Base-by-base conservation (phyloP, 78 protist genomes). In the Dictyostelium citrinum region DNA sequence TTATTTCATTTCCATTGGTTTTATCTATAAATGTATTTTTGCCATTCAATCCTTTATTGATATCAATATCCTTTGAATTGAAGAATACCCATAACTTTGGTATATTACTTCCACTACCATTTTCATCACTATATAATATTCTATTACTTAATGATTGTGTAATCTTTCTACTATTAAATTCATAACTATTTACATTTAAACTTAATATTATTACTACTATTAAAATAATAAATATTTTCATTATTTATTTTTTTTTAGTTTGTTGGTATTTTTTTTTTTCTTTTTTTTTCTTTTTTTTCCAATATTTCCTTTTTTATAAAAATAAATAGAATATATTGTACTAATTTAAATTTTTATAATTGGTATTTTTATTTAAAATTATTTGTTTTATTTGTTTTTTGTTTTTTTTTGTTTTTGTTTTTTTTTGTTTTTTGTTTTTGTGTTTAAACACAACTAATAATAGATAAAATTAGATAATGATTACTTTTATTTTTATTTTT, bases 21-120 rank as follows among this genome's bases (percentile, higher is more conserved):
- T 39, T 75, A 33, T 75, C 81, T 17, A 41, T 27, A 29, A 77
- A 35, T 45, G 6, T 20, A 14, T 12, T 27, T 17, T 22, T 31
- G 3, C 49, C 35, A 80, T 39, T 17, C 4, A 16, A 0, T 10
- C 39, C 41, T 49, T 58, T 33, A 9, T 33, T 22, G 27, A 27
- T 76, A 22, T 9, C 31, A 6, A 76, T 67, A 49, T 41, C 61
- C 37, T 88, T 88, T 35, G 39, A 16, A 68, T 77, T 88, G n/a
- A 88, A 88, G 46, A 78, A 88, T 17, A 88, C 85, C 93, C 93
- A 88, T 67, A 88, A 16, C 14, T 88, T 88, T 14, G 90, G 77
- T 16, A 70, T 33, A 75, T 41, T 75, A 41, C 58, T 41, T 9
- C 37, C 45, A n/a, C 8, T 75, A 3, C 41, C 58, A 31, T 20